Base-by-base conservation (phyloP, 371 early-diverging fungal genomes). In the Mortierella polycephala region DNA sequence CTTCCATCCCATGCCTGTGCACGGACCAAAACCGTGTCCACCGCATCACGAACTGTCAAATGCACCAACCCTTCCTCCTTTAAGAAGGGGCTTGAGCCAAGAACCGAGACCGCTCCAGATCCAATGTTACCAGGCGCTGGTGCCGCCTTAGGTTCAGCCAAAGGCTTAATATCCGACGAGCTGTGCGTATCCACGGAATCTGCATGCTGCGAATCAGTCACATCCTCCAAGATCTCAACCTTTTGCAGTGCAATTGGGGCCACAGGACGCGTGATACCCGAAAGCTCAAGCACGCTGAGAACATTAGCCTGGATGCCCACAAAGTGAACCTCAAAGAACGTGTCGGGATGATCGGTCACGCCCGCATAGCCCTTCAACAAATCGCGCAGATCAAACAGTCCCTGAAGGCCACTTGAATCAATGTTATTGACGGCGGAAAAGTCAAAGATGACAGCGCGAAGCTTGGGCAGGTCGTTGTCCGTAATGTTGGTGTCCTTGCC, bases 321-420 rank as follows among this genome's bases (percentile, higher is more conserved):
- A 57, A 81, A 82, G 64, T 82, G 84, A 3, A 83, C 49, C 59
- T 81, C 81, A 37, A 81, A 82, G 63, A 62, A 75, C 2, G 65
- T 67, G 5, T 40, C 20, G 23, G 72, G 75, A 30, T 67, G 66
- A 18, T 79, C 77, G 14, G 56, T 62, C 12, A 62, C 63, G 41
- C 79, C 87, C 8, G 89, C 84, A 62, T 86, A 89, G 46, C 85
- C 82, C 62, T 72, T 83, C 20, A 88, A 74, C 56, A 87, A 83
- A 37, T 82, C 80, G n/a, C 85, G 83, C 41, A 91, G 64, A 40
- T 92, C 92, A 11, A 89, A 72, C 0, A 95, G 84, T 14, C 87
- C 85, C 67, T 94, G 94, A 56, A 92, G 75, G 40, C 94, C 96
- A 1, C 95, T 91, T 39, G 89, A 86, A 65, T 96, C 96, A 71